phyloP scores from a whole-genome alignment of 805 yeast species.

The Hanseniaspora singularis region DNA sequence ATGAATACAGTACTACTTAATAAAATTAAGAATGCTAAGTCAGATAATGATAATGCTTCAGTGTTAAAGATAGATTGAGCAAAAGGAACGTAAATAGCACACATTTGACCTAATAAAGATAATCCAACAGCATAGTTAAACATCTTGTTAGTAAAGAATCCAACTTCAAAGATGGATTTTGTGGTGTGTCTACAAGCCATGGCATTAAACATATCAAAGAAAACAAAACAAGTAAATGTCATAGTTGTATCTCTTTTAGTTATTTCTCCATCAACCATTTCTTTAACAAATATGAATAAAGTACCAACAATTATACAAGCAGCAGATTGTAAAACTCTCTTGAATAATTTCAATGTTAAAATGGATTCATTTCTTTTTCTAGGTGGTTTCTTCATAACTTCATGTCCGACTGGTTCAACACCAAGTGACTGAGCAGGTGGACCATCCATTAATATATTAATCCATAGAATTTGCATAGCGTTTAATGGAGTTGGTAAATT shows the following conservation, averaged over 20 bases:
- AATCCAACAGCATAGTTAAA: conserved; percentile 87
- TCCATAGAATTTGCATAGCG: conserved; percentile 98
- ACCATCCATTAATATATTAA: conserved; percentile 95
- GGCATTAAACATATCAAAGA: conserved; percentile 95
- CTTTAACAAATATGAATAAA: conserved; percentile 68
- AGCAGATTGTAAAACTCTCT: conserved; percentile 68
- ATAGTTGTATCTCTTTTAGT: conserved; percentile 95
- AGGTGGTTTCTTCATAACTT: conserved; percentile 94
- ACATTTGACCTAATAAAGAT: conserved; percentile 77
- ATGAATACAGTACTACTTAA: conserved; percentile 73
- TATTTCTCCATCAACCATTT: conserved; percentile 69
- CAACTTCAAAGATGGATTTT: conserved; percentile 73
- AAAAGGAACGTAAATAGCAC: conserved; percentile 87
- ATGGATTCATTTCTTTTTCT: conserved; percentile 78
- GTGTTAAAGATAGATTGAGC: conserved; percentile 91
- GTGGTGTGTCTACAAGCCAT: conserved; percentile 80
- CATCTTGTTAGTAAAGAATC: conserved; percentile 68
- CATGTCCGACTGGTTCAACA: conserved; percentile 93
- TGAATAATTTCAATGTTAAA: conserved; percentile 54
- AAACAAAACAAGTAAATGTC: conserved; percentile 95
- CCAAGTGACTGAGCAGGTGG: conserved; percentile 98
- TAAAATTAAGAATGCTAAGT: conserved; percentile 47
- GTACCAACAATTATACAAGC: conserved; percentile 73
- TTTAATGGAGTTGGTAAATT: conserved; percentile 87
- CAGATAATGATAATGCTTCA: conserved; percentile 67